Conservation (phyloP, 1,139 yeast genomes). For the Wickerhamomyces sp. region DNA sequence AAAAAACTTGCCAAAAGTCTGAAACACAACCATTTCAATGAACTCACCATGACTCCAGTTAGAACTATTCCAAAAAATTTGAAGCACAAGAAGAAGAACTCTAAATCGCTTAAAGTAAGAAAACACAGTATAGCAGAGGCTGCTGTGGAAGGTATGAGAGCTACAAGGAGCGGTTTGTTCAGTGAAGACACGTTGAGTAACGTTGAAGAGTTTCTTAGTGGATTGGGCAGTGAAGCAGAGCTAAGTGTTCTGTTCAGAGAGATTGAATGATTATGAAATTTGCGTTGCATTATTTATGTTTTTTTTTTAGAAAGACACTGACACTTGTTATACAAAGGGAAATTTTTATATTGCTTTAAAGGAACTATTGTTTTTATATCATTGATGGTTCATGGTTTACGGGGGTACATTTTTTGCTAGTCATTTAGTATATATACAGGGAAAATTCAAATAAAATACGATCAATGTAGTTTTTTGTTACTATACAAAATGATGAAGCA, state of each 20-base stretch:
- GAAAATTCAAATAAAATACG: too few relatives aligned
- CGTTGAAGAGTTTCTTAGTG: slow-evolving; percentile 56
- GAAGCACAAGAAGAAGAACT: slow-evolving; percentile 13
- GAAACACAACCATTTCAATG: slow-evolving; percentile 11
- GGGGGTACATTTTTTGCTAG: neutral
- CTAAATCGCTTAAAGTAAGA: slow-evolving; percentile 30
- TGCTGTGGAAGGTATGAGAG: slow-evolving; percentile 66
- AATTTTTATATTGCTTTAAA: too few relatives aligned
- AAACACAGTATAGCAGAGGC: slow-evolving; percentile 68
- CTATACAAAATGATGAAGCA: too few relatives aligned
- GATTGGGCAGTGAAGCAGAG: slow-evolving; percentile 23
- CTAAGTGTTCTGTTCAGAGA: slow-evolving; percentile 20
- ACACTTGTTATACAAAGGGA: too few relatives aligned
- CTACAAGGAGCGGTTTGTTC: slow-evolving; percentile 69
- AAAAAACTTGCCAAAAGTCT: slow-evolving; percentile 5
- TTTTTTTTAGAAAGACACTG: neutral
- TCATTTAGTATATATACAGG: neutral
- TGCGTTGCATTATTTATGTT: neutral
- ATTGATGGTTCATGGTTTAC: neutral
- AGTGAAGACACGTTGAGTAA: slow-evolving; percentile 68
- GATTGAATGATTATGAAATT: slow-evolving; percentile 6
- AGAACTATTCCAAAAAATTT: slow-evolving; percentile 16
- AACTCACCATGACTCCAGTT: slow-evolving; percentile 18
- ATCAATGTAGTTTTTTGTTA: too few relatives aligned
- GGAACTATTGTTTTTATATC: too few relatives aligned